Evolutionary conservation across 768 basidiomycete genomes (phyloP).

Genomic region (Porphyrellus cyaneotinctus): DNA sequence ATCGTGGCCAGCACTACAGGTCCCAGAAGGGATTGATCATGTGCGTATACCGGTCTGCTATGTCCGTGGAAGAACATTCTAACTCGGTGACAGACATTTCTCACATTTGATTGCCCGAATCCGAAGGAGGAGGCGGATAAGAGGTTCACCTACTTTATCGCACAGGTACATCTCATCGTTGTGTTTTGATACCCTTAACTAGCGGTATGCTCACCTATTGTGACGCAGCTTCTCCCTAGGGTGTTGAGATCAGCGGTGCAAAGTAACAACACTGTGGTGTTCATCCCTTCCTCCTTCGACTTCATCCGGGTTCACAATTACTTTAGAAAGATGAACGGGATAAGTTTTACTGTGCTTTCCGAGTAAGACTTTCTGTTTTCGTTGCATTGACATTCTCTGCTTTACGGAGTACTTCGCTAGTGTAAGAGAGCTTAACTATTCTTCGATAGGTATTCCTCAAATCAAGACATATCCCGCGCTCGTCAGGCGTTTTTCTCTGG

Average conservation of each 20-base stretch:
- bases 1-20: constrained; percentile 66
- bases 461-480: constrained; percentile 91
- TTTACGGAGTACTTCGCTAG: neutral
- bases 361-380: constrained; percentile 52
- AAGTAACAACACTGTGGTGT: constrained; percentile 81
- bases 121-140: constrained; percentile 80
- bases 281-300: constrained; percentile 94
- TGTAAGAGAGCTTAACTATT: neutral
- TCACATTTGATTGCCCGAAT: constrained; percentile 66
- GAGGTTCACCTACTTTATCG: constrained; percentile 83
- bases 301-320: constrained; percentile 89
- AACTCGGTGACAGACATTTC: constrained; percentile 50
- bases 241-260: constrained; percentile 91
- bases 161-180: constrained; percentile 51
- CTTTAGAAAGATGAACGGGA: constrained; percentile 66
- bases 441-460: constrained; percentile 74
- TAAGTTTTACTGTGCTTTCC: constrained; percentile 80
- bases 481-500: constrained; percentile 90
- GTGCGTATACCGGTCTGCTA: constrained; percentile 36
- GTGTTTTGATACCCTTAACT: neutral
- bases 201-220: neutral
- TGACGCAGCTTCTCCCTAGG: constrained; percentile 66
- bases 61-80: neutral
- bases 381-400: neutral
- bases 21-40: constrained; percentile 83